Conservation (phyloP, 495 filamentous ascomycete species). For the Tetracladium setigerum region DNA sequence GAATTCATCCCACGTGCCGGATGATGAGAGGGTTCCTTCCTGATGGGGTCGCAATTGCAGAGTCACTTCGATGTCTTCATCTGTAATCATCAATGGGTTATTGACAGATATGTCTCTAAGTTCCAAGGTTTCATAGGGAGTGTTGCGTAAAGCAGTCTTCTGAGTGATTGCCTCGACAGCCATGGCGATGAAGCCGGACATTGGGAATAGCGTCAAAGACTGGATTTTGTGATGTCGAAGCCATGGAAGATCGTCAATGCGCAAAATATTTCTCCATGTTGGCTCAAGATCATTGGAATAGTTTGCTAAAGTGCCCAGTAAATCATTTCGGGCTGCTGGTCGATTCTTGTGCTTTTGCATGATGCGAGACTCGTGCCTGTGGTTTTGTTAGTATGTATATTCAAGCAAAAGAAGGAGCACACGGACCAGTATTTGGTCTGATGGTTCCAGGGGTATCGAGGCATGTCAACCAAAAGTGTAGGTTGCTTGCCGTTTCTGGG, state of each 20-base stretch:
- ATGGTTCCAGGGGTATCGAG: conserved; percentile 33
- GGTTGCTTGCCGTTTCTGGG: conserved; percentile 24
- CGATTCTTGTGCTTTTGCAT: conserved; percentile 23
- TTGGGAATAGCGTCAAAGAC: conserved; percentile 21
- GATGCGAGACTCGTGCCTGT: conserved; percentile 28
- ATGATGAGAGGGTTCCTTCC: conserved; percentile 26
- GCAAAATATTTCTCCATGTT: conserved; percentile 30
- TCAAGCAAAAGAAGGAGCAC: no score
- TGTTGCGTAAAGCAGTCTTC: conserved; percentile 15
- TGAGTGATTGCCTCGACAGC: conserved; percentile 33
- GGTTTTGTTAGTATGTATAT: no score
- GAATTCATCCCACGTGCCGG: conserved; percentile 27
- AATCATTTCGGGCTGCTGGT: conserved; percentile 23
- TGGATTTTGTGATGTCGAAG: conserved; percentile 25
- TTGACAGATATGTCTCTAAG: conserved; percentile 24
- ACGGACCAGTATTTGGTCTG: conserved; percentile 21
- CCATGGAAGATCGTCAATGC: conserved; percentile 22
- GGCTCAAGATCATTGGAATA: conserved; percentile 27
- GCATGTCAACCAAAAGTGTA: conserved; percentile 25
- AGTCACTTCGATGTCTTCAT: conserved; percentile 31
- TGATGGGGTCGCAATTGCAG: conserved; percentile 33
- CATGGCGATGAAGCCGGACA: conserved; percentile 39
- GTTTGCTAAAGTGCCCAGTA: conserved; percentile 27
- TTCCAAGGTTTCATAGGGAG: conserved; percentile 18
- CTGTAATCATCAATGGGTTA: conserved; percentile 24